phyloP scores from a whole-genome alignment of 805 yeast genomes.

The Schwanniomyces occidentalis region DNA sequence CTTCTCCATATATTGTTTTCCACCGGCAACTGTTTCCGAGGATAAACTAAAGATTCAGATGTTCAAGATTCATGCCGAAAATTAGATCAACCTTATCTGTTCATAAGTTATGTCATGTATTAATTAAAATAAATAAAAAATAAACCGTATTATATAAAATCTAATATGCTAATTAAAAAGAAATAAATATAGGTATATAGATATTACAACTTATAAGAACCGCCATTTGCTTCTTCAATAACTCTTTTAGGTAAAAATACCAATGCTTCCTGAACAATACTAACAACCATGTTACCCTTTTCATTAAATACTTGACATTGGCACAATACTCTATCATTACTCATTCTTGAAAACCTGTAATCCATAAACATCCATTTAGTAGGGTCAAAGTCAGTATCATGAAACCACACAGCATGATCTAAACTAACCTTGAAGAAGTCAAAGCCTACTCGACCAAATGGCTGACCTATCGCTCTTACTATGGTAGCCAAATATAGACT shows the following conservation, averaged over 20 bases:
- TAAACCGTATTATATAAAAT: no score
- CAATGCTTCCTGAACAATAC: slow-evolving; percentile 36
- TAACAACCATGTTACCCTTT: slow-evolving; percentile 28
- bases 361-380: slow-evolving; percentile 31
- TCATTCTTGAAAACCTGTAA: slow-evolving; percentile 26
- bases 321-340: slow-evolving; percentile 30
- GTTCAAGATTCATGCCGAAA: no score
- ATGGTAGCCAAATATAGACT: slow-evolving; percentile 30
- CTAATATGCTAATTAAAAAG: background rate
- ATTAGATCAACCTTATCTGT: no score
- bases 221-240: slow-evolving; percentile 6
- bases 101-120: no score
- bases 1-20: no score
- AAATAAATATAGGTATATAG: background rate
- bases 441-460: slow-evolving; percentile 22
- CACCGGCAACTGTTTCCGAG: no score
- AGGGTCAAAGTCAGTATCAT: slow-evolving; percentile 36
- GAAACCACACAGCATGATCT: slow-evolving; percentile 37
- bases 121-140: no score
- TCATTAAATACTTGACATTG: slow-evolving; percentile 29
- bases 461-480: slow-evolving; percentile 21
- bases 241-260: slow-evolving; percentile 21
- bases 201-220: slow-evolving; percentile 5
- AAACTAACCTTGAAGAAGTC: slow-evolving; percentile 32
- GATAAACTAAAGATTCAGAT: no score